Evolutionary conservation across 257 asterid genomes (phyloP), one percentile per base, ranked within the genome.

Genomic region (Gentiana straminea): DNA sequence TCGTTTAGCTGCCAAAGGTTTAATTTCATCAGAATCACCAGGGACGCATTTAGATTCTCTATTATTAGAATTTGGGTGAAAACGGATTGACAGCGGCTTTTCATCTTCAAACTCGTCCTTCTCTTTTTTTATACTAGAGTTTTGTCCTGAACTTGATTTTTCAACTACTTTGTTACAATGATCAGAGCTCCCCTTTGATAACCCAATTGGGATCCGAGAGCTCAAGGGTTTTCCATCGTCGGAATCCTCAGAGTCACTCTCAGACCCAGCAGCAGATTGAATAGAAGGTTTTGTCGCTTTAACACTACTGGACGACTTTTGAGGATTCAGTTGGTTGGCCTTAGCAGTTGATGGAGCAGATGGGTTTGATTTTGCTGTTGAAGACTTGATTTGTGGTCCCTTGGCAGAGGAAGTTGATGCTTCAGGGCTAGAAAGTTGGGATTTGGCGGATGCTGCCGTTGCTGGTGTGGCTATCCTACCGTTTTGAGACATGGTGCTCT

Each of bases 201-300:
- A 24, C 24, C 24, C 24, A 24, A 24, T 24, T 1, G 69, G 33
- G 44, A 72, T 57, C 77, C 87, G 79, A 53, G 77, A 63, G 62
- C 76, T 75, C 68, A 92, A 84, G 51, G 97, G 99, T 60, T 81
- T 84, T 32, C 77, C 94, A 72, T 88, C 99, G 53, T 89, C 97
- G 61, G 94, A 83, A 72, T 80, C 87, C 70, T 75, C 84, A 10
- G 75, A 57, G n/a, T 76, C 81, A 51, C 60, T 77, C 55, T 67
- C 63, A 38, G 66, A 64, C 68, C 49, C 57, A 63, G 49, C 58
- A 56, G 73, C 69, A 58, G 77, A 70, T 69, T 68, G 68, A 59
- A 54, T 13, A 61, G 69, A 71, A 57, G 60, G 70, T 61, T 70
- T 77, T 65, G 72, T 64, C 71, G 58, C 79, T 43, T 57, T 51